A percentile compares a stretch with the other conserved stretches of the same genome.
Conservation (phyloP, 805 yeast genomes). For the Naumovozyma dairenensis region DNA sequence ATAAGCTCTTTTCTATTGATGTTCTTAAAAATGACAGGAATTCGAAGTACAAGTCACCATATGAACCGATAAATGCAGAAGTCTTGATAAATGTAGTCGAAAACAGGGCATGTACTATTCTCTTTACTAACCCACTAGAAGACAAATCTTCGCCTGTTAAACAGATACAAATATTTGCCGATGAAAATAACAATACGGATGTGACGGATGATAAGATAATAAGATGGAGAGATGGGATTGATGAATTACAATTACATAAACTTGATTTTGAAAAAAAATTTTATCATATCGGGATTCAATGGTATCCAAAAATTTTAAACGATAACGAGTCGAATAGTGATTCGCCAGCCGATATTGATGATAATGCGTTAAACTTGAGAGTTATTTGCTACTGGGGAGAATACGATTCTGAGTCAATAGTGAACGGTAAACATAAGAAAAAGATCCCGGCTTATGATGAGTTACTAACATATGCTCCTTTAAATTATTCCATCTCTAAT, state of each 20-base stretch:
- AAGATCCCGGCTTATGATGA: conserved; percentile 67
- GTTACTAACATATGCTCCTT: conserved; percentile 56
- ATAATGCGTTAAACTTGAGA: conserved; percentile 40
- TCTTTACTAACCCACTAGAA: conserved; percentile 41
- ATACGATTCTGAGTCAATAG: conserved; percentile 36
- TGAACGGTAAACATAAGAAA: conserved; percentile 31
- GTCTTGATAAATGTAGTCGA: conserved; percentile 47
- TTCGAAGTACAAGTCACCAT: conserved; percentile 37
- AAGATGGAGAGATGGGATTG: conserved; percentile 54
- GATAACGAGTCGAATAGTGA: conserved; percentile 26
- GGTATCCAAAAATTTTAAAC: conserved; percentile 54
- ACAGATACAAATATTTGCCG: conserved; percentile 43
- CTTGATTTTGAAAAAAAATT: conserved; percentile 43
- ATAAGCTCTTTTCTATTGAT: conserved; percentile 33
- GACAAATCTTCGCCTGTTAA: conserved; percentile 50
- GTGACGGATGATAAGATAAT: conserved; percentile 36
- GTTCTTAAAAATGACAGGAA: conserved; percentile 42
- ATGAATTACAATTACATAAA: conserved; percentile 54
- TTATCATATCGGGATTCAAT: conserved; percentile 58
- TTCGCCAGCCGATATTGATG: conserved; percentile 20
- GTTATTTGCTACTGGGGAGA: conserved; percentile 77
- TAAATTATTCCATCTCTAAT: conserved; percentile 56
- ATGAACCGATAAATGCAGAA: conserved; percentile 58
- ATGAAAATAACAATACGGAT: conserved; percentile 20
- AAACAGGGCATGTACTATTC: conserved; percentile 54